A percentile compares a stretch with the other conserved stretches of the same genome.
Conservation (phyloP, 805 yeast genomes). For the Blastobotrys americana region DNA sequence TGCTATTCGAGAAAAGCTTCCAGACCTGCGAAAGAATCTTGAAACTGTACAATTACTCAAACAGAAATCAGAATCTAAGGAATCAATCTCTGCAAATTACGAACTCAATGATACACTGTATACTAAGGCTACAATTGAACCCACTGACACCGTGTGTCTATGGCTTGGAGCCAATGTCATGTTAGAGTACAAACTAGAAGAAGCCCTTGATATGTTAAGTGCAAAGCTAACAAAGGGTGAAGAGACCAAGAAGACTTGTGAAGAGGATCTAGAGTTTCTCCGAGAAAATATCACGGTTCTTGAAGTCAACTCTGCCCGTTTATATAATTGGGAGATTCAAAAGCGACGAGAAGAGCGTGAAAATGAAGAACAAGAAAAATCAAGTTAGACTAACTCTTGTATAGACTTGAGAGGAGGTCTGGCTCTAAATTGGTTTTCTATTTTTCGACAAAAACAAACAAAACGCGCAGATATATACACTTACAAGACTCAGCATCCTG, state of each 20-base stretch:
- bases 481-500: no score
- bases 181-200: conserved; percentile 88
- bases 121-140: conserved; percentile 69
- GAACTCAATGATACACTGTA: conserved; percentile 90
- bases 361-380: conserved; percentile 3
- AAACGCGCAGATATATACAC: no score
- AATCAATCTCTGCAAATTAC: conserved; percentile 63
- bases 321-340: conserved; percentile 35
- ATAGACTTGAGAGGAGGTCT: no score
- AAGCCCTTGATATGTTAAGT: conserved; percentile 66
- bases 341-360: conserved; percentile 23
- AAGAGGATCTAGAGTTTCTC: conserved; percentile 77
- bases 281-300: conserved; percentile 91
- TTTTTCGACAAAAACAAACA: no score
- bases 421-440: no score
- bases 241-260: conserved; percentile 50
- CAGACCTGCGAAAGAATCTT: conserved; percentile 85
- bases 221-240: conserved; percentile 58
- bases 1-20: conserved; percentile 61
- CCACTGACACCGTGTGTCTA: conserved; percentile 60
- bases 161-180: conserved; percentile 99
- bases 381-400: no score
- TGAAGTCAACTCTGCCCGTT: conserved; percentile 94
- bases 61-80: conserved; percentile 36
- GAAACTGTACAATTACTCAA: conserved; percentile 60